Conservation (phyloP, 805 yeast genomes). For the Schwanniomyces pseudopolymorphus region DNA sequence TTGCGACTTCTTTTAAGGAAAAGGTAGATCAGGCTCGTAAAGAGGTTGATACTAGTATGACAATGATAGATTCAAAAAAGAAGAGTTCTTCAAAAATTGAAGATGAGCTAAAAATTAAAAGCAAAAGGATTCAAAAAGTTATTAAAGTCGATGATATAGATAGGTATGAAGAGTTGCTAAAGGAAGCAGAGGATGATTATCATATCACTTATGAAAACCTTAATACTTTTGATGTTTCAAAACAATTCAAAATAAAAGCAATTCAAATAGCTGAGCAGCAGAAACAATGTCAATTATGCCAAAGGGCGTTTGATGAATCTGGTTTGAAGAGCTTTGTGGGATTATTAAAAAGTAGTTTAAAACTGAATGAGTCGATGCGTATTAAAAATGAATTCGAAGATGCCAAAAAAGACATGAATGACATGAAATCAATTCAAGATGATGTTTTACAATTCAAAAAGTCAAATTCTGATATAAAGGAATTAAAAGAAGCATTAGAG, state of each 20-base stretch:
- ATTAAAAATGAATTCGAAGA: constrained; percentile 27
- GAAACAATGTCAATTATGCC: constrained; percentile 71
- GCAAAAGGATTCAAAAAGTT: constrained; percentile 20
- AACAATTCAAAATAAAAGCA: constrained; percentile 70
- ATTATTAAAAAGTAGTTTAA: constrained; percentile 28
- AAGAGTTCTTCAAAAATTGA: neutral
- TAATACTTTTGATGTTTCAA: constrained; percentile 68
- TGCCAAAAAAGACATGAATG: constrained; percentile 31
- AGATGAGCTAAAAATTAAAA: constrained; percentile 5
- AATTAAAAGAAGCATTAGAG: constrained; percentile 3
- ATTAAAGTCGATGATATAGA: constrained; percentile 40
- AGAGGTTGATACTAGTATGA: neutral
- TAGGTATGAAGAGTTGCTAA: constrained; percentile 49
- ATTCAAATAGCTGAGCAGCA: constrained; percentile 56
- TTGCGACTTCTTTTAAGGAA: neutral
- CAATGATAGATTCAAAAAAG: constrained; percentile 1
- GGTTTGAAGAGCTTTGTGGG: constrained; percentile 27
- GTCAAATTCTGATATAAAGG: constrained; percentile 12
- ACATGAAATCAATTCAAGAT: constrained; percentile 27
- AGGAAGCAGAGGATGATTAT: constrained; percentile 61
- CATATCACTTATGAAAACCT: constrained; percentile 60
- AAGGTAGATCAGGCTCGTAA: neutral
- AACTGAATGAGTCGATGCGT: constrained; percentile 25
- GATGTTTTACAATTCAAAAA: constrained; percentile 27
- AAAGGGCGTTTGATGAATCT: constrained; percentile 55